Percentiles rank a stretch among this genome's conserved stretches.
These are phyloP conservation scores for Chlamydomonas sp. DNA, from an alignment of 139 green algal genomes.

Conservation along the genomic window DNA sequence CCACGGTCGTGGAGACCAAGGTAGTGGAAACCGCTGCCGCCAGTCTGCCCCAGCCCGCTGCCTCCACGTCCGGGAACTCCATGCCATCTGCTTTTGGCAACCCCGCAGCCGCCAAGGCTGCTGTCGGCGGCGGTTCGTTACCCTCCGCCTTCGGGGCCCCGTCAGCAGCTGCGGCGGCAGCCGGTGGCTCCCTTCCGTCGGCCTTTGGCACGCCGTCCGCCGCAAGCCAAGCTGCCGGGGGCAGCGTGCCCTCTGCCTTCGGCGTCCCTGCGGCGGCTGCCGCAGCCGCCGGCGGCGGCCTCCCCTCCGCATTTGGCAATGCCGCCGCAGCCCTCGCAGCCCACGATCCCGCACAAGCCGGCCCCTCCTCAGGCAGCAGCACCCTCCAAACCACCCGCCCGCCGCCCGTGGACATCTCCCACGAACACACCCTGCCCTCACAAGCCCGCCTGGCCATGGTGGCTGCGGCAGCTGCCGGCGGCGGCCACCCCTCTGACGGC, in stretches of 20 bases:
- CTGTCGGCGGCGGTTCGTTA: background rate
- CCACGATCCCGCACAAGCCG: background rate
- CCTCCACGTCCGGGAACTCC: background rate
- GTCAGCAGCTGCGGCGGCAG: background rate
- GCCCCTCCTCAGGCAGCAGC: no score
- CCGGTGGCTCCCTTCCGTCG: background rate
- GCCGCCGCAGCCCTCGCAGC: background rate
- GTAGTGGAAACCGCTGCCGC: no score
- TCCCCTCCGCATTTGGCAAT: background rate
- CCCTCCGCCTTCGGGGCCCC: background rate
- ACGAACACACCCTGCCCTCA: no score
- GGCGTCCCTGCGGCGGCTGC: background rate
- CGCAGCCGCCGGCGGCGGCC: background rate
- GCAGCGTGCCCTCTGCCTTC: background rate
- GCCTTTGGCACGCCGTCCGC: background rate
- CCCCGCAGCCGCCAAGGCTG: background rate
- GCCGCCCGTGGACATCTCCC: no score
- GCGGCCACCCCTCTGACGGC: background rate
- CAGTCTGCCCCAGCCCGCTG: no score
- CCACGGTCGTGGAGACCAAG: no score
- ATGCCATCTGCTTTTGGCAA: constrained; percentile 8
- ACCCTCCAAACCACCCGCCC: no score
- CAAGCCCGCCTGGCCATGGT: no score
- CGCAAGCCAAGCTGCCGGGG: background rate
- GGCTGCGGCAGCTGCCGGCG: background rate